phyloP scores from a whole-genome alignment of 2,329 filamentous ascomycete genomes.

The Alternaria brassicicola region DNA sequence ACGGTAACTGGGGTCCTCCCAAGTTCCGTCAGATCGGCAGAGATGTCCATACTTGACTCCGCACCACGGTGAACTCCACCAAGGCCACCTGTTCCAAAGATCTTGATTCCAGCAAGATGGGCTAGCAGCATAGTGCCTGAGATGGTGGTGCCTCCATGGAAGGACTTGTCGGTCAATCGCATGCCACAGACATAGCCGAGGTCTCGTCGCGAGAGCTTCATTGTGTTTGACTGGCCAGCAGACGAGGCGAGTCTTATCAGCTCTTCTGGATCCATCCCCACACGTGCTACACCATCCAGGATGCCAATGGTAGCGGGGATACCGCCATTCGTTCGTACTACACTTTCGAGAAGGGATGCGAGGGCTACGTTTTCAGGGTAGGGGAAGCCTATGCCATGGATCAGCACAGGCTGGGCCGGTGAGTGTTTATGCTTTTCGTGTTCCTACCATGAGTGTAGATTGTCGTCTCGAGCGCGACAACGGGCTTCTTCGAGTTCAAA shows the following conservation, averaged over 20 bases:
- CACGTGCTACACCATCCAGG: conserved; percentile 78
- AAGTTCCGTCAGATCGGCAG: conserved; percentile 92
- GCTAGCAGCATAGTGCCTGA: conserved; percentile 92
- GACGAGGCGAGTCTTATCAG: conserved; percentile 70
- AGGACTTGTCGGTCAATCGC: conserved; percentile 68
- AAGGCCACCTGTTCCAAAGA: conserved; percentile 94
- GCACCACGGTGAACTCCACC: conserved; percentile 93
- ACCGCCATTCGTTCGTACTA: conserved; percentile 76
- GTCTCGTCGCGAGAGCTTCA: conserved; percentile 88
- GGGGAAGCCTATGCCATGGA: conserved; percentile 61
- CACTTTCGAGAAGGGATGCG: conserved; percentile 77
- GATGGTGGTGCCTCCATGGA: conserved; percentile 91
- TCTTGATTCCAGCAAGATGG: conserved; percentile 81
- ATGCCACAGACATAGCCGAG: conserved; percentile 80
- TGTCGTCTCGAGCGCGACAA: conserved; percentile 92
- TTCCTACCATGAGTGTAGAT: conserved; percentile 88
- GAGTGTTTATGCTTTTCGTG: neutral
- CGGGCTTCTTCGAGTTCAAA: conserved; percentile 73
- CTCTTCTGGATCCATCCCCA: conserved; percentile 77
- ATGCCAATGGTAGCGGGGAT: conserved; percentile 92
- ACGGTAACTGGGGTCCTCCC: conserved; percentile 88
- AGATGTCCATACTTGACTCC: conserved; percentile 87
- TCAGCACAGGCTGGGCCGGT: conserved; percentile 9
- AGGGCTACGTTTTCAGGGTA: conserved; percentile 76
- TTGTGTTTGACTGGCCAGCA: conserved; percentile 69